Evolutionary conservation across 495 filamentous ascomycete genomes (phyloP).

Genomic region (Tetracladium setigerum): DNA sequence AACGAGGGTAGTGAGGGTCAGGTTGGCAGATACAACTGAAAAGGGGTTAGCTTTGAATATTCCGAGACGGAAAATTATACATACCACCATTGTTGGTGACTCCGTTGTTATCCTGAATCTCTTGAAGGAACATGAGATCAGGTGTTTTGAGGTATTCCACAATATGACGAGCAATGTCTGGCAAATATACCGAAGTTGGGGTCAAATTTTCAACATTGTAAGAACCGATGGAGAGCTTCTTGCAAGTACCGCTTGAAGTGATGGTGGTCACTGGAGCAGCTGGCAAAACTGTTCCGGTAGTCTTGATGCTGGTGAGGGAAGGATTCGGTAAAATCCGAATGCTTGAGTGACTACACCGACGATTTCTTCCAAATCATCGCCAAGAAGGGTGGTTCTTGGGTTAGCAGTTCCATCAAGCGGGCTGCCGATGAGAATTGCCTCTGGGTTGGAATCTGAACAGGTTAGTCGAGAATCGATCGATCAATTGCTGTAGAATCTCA

Average conservation of each 20-base stretch:
- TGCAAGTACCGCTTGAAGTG: slow-evolving; percentile 35
- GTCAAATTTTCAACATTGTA: slow-evolving; percentile 59
- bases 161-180: slow-evolving; percentile 44
- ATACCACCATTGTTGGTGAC: slow-evolving; percentile 35
- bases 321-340: slow-evolving; percentile 53
- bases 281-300: slow-evolving; percentile 28
- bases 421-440: slow-evolving; percentile 48
- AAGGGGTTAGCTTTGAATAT: background rate
- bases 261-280: slow-evolving; percentile 35
- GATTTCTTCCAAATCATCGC: slow-evolving; percentile 47
- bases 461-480: slow-evolving; percentile 1
- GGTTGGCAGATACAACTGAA: slow-evolving; percentile 32
- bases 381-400: slow-evolving; percentile 42
- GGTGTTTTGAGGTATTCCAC: slow-evolving; percentile 44
- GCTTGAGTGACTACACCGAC: slow-evolving; percentile 48
- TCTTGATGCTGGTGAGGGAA: slow-evolving; percentile 44
- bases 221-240: slow-evolving; percentile 41
- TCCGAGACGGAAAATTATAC: background rate
- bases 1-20: slow-evolving; percentile 37
- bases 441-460: slow-evolving; percentile 48
- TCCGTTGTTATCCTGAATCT: slow-evolving; percentile 53
- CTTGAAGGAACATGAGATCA: slow-evolving; percentile 50
- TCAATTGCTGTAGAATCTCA: slow-evolving; percentile 1
- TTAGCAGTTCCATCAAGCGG: slow-evolving; percentile 54
- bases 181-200: slow-evolving; percentile 35